These are phyloP conservation scores for Dalechampia spathulata DNA, from an alignment of 441 rosid species.

Conservation along the genomic window DNA sequence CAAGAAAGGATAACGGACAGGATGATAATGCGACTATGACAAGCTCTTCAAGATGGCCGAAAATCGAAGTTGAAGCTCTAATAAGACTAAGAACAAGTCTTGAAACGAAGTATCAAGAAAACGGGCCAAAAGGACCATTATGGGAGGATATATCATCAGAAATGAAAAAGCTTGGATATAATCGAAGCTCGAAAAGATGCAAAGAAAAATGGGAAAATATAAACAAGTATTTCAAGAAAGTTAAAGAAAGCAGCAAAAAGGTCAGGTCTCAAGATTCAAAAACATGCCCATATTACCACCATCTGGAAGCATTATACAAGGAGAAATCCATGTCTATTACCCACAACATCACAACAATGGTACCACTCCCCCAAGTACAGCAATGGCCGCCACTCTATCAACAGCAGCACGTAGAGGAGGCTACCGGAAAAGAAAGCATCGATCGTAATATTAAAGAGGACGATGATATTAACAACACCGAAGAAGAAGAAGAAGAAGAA, in stretches of 20 bases:
- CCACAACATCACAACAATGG: no score
- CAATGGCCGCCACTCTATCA: no score
- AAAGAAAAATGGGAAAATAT: conserved; percentile 88
- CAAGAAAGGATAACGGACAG: conserved; percentile 25
- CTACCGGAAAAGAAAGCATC: no score
- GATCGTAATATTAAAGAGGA: no score
- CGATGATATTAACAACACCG: no score
- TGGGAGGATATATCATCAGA: conserved; percentile 69
- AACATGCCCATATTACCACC: conserved; percentile 72
- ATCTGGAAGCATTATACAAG: conserved; percentile 59
- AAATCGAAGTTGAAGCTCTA: conserved; percentile 59
- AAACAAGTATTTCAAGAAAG: conserved; percentile 78
- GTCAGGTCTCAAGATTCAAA: conserved; percentile 72
- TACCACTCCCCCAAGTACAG: no score
- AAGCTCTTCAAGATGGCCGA: conserved; percentile 82
- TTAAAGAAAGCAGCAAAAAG: conserved; percentile 66
- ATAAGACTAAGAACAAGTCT: conserved; percentile 61
- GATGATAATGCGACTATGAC: conserved; percentile 22
- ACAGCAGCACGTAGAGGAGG: no score
- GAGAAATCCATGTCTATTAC: conserved; percentile 19
- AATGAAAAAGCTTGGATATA: conserved; percentile 57
- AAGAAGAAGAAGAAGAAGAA: no score
- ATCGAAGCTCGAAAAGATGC: conserved; percentile 58
- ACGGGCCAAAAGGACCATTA: conserved; percentile 64
- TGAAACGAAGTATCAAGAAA: conserved; percentile 53